Evolutionary conservation across 345 rosid species (phyloP).

Genomic region (Hypericum perforatum): DNA sequence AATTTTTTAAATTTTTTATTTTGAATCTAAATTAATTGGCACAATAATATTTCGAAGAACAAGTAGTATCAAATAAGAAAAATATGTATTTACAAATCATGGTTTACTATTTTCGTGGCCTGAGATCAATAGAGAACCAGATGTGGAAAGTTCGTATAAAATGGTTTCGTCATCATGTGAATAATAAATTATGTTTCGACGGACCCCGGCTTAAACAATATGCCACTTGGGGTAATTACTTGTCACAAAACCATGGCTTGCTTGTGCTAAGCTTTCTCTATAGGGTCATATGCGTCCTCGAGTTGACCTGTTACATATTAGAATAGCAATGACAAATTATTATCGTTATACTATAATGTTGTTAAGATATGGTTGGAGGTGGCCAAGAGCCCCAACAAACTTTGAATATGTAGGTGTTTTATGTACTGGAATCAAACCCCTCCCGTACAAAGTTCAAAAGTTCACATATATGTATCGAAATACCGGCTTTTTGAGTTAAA

Average conservation of each 20-base stretch:
- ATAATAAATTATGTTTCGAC: too few relatives aligned
- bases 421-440: neutral
- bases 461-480: constrained; percentile 1
- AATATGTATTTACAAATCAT: too few relatives aligned
- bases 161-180: too few relatives aligned
- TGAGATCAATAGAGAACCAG: too few relatives aligned
- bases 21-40: too few relatives aligned
- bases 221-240: constrained; percentile 20
- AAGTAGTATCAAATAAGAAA: too few relatives aligned
- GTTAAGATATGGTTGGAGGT: constrained; percentile 37
- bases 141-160: too few relatives aligned
- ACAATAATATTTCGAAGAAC: too few relatives aligned
- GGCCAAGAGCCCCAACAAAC: constrained; percentile 37
- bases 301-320: constrained; percentile 27
- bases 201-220: neutral
- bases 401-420: constrained; percentile 27
- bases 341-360: constrained; percentile 22
- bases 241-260: constrained; percentile 28
- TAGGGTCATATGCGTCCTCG: constrained; percentile 13
- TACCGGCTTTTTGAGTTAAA: too few relatives aligned
- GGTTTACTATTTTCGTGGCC: too few relatives aligned
- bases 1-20: too few relatives aligned
- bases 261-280: constrained; percentile 28
- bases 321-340: too few relatives aligned
- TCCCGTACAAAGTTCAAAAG: constrained; percentile 1